A percentile compares a stretch with the other conserved stretches of the same genome.
Conservation (phyloP, 2,329 filamentous ascomycete species). For the Plectosphaerella cucumerina region DNA sequence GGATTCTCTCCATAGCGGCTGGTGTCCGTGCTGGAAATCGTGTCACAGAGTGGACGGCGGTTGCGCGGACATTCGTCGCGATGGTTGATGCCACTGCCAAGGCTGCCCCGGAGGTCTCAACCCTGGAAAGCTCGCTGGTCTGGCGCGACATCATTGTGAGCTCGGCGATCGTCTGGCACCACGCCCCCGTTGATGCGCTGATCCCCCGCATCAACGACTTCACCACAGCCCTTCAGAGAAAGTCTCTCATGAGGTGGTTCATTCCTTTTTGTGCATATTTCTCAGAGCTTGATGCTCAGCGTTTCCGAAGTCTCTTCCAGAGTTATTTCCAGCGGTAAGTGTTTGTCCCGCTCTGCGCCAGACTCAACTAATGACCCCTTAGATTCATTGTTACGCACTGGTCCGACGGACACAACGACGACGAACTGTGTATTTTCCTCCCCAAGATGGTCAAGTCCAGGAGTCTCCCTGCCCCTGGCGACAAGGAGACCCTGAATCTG, state of each 20-base stretch:
- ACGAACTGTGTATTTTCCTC: constrained; percentile 64
- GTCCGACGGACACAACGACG: constrained; percentile 61
- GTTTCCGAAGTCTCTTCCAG: constrained; percentile 76
- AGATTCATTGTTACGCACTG: constrained; percentile 75
- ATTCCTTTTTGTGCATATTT: constrained; percentile 82
- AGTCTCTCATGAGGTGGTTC: constrained; percentile 68
- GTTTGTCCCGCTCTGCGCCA: not conserved
- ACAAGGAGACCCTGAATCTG: constrained; percentile 50
- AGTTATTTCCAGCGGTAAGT: constrained; percentile 76
- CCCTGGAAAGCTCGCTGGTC: constrained; percentile 34
- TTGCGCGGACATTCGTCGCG: constrained; percentile 54
- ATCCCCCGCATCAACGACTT: constrained; percentile 66
- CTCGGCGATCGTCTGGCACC: constrained; percentile 64
- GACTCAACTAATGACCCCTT: constrained; percentile 14
- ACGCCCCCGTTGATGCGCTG: constrained; percentile 73
- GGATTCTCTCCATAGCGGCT: constrained; percentile 64
- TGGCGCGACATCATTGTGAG: constrained; percentile 57
- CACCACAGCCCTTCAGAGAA: constrained; percentile 59
- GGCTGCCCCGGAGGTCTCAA: constrained; percentile 26
- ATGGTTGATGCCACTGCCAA: constrained; percentile 47
- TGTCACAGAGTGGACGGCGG: constrained; percentile 64
- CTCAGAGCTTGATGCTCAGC: constrained; percentile 65
- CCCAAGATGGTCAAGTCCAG: constrained; percentile 57
- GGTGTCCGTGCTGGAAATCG: constrained; percentile 79
- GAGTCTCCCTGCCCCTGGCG: constrained; percentile 48